These are phyloP conservation scores for Venturia asperata DNA, from an alignment of 2,329 filamentous ascomycete genomes.

Conservation along the genomic window DNA sequence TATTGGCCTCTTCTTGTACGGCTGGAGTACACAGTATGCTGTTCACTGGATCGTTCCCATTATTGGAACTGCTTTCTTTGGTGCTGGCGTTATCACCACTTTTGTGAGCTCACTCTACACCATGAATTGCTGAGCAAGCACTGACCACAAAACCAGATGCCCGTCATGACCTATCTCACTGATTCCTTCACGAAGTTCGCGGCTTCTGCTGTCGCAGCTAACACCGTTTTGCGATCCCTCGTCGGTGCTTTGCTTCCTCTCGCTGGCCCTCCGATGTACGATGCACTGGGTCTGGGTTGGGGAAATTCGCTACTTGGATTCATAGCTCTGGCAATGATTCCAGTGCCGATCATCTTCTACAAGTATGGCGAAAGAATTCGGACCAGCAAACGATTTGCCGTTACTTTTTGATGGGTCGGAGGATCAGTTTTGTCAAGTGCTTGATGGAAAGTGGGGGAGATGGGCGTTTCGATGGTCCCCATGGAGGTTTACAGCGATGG, in stretches of 20 bases:
- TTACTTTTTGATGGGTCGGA: constrained; percentile 3
- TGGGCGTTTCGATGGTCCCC: too few relatives aligned
- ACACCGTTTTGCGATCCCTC: constrained; percentile 33
- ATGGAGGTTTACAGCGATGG: too few relatives aligned
- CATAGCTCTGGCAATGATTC: constrained; percentile 25
- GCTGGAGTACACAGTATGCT: constrained; percentile 22
- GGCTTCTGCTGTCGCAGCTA: constrained; percentile 37
- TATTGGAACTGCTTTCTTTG: constrained; percentile 30
- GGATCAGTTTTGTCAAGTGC: neutral
- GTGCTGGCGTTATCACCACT: constrained; percentile 31
- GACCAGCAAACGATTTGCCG: constrained; percentile 15
- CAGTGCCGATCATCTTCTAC: constrained; percentile 18
- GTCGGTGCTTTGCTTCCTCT: constrained; percentile 36
- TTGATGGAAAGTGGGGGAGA: neutral
- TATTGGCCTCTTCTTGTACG: constrained; percentile 33
- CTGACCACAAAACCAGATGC: constrained; percentile 27
- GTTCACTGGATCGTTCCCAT: constrained; percentile 34
- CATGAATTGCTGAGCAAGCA: neutral
- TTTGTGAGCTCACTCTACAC: constrained; percentile 24
- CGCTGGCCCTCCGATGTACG: constrained; percentile 35
- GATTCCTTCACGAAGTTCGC: constrained; percentile 37
- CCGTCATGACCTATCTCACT: constrained; percentile 35
- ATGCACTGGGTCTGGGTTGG: constrained; percentile 35
- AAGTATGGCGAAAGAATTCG: constrained; percentile 19
- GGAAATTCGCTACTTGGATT: constrained; percentile 35